A percentile compares a stretch with the other conserved stretches of the same genome.
Evolutionary conservation across 371 early-diverging fungal genomes (phyloP).

Genomic region (Enterospora canceri): DNA sequence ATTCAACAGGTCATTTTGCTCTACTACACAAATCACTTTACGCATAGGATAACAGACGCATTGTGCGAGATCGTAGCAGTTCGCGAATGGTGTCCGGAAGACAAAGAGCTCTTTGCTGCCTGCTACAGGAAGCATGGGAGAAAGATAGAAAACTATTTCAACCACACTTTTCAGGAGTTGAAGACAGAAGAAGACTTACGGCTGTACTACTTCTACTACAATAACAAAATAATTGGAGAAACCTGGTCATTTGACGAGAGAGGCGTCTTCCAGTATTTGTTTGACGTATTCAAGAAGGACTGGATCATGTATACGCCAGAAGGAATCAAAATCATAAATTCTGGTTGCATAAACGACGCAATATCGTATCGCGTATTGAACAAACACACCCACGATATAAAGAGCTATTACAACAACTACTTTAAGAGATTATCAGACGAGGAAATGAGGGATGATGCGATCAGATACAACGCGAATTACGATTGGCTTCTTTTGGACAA

Average conservation of each 20-base stretch:
- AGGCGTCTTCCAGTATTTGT: background rate
- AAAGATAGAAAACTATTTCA: background rate
- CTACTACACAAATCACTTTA: background rate
- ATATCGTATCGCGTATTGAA: background rate
- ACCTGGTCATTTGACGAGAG: background rate
- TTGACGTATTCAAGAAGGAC: background rate
- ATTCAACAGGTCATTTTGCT: conserved; percentile 1
- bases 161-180: background rate
- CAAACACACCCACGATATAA: background rate
- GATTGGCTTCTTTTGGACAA: background rate
- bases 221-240: background rate
- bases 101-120: background rate
- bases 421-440: conserved; percentile 1
- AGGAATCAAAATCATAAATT: background rate
- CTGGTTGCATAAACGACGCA: background rate
- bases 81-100: background rate
- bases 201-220: background rate
- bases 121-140: background rate
- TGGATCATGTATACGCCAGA: background rate
- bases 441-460: background rate
- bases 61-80: background rate
- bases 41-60: background rate
- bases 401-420: background rate
- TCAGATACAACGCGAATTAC: background rate
- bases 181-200: background rate